Percentiles rank a stretch among this genome's conserved stretches.
These are phyloP conservation scores for Gymnopus androsaceus DNA, from an alignment of 1,284 basidiomycete genomes.

Conservation along the genomic window DNA sequence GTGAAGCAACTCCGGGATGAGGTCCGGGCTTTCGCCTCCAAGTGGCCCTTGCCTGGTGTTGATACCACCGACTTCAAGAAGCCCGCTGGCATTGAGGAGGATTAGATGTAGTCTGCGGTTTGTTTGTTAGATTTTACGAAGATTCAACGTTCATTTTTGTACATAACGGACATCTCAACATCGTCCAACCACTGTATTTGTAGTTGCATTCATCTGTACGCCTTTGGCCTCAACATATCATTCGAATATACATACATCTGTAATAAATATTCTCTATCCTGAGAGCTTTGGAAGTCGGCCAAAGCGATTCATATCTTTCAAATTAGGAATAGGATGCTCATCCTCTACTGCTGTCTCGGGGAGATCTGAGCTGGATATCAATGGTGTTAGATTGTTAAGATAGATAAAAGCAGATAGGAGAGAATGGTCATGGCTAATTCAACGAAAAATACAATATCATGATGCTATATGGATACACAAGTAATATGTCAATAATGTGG, in stretches of 20 bases:
- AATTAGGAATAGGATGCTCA: too few relatives aligned
- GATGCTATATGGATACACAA: too few relatives aligned
- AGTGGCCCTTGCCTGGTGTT: constrained; percentile 93
- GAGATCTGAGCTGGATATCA: too few relatives aligned
- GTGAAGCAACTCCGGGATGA: constrained; percentile 77
- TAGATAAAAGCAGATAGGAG: too few relatives aligned
- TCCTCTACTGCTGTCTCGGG: too few relatives aligned
- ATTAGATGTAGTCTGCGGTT: constrained; percentile 4
- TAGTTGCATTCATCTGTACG: constrained; percentile 6
- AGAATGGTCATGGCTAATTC: neutral
- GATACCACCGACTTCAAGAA: constrained; percentile 65
- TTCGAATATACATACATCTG: neutral
- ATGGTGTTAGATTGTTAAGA: too few relatives aligned
- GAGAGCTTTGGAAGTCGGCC: too few relatives aligned
- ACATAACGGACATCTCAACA: constrained; percentile 23
- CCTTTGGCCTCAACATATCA: neutral
- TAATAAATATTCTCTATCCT: too few relatives aligned
- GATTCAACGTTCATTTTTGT: constrained; percentile 42
- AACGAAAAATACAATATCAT: neutral
- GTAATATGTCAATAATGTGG: too few relatives aligned
- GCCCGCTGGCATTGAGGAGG: constrained; percentile 64
- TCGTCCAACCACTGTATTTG: constrained; percentile 18
- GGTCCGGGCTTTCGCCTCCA: constrained; percentile 77
- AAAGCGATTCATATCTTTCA: too few relatives aligned
- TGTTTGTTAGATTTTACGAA: constrained; percentile 23